A percentile compares a stretch with the other conserved stretches of the same genome.
These are phyloP conservation scores for Phytophthora hibernalis DNA, from an alignment of 352 stramenopile genomes.

Conservation along the genomic window DNA sequence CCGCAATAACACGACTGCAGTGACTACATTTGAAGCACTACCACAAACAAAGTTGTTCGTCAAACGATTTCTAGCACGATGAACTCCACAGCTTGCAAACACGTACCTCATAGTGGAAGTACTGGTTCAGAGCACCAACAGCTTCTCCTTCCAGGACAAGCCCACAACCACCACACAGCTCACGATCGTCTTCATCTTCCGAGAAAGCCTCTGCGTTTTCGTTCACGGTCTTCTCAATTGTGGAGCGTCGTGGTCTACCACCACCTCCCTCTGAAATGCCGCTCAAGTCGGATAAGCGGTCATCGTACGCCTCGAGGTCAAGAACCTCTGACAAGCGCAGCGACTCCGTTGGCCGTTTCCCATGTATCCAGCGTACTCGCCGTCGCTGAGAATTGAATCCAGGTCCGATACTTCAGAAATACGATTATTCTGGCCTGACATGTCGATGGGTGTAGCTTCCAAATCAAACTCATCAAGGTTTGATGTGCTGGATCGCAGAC, in stretches of 20 bases:
- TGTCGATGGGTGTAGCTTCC: constrained; percentile 46
- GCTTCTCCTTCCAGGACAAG: constrained; percentile 81
- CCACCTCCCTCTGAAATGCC: constrained; percentile 55
- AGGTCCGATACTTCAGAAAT: constrained; percentile 76
- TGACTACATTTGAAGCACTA: constrained; percentile 88
- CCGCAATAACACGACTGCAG: constrained; percentile 70
- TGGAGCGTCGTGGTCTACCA: constrained; percentile 35
- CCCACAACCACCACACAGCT: constrained; percentile 74
- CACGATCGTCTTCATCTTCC: constrained; percentile 76
- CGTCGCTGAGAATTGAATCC: constrained; percentile 63
- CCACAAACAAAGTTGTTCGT: constrained; percentile 10
- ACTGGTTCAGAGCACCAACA: constrained; percentile 80
- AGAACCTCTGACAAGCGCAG: constrained; percentile 82
- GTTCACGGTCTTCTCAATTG: constrained; percentile 37
- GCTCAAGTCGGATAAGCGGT: constrained; percentile 67
- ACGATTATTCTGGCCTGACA: constrained; percentile 50
- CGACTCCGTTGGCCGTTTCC: constrained; percentile 62
- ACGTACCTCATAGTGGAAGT: constrained; percentile 82
- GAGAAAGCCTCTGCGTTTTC: constrained; percentile 55
- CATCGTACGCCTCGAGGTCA: constrained; percentile 68
- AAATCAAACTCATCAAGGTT: constrained; percentile 82
- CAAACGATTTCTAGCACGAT: neutral
- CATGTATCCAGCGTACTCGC: constrained; percentile 69
- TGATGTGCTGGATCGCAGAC: constrained; percentile 41
- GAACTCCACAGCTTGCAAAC: neutral